phyloP scores from a whole-genome alignment of 371 early-diverging fungal species.

The Synchytrium microbalum region DNA sequence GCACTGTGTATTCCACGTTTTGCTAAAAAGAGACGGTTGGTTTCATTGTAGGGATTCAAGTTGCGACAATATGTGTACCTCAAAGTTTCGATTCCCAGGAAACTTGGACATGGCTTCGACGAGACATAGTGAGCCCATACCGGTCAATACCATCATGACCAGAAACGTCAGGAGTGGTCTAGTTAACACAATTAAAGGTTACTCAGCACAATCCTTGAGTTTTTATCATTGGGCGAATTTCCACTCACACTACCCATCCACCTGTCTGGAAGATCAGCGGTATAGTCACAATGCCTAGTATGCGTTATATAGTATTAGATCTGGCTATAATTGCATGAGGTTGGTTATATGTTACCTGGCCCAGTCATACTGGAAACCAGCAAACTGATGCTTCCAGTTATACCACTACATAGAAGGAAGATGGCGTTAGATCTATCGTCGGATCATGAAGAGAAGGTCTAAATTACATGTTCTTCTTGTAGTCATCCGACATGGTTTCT shows the following conservation, averaged over 20 bases:
- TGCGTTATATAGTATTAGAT: not conserved
- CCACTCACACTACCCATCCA: conserved; percentile 37
- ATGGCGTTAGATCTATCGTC: conserved; percentile 1
- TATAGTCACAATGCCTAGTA: conserved; percentile 24
- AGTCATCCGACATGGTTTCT: conserved; percentile 17
- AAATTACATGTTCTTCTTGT: conserved; percentile 27
- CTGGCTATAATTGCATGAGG: not conserved
- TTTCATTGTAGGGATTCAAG: not conserved
- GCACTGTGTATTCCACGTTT: conserved; percentile 41
- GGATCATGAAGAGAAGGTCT: not conserved
- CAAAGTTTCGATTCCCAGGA: conserved; percentile 40
- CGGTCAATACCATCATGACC: conserved; percentile 27
- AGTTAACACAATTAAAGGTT: not conserved
- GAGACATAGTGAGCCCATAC: conserved; percentile 31
- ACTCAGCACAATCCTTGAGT: not conserved
- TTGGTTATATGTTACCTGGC: conserved; percentile 18
- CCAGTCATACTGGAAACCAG: conserved; percentile 34
- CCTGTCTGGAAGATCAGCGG: conserved; percentile 30
- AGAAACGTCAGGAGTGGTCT: conserved; percentile 32
- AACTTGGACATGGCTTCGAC: conserved; percentile 36
- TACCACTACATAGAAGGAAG: conserved; percentile 18
- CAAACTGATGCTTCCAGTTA: conserved; percentile 30
- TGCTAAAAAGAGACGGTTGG: not conserved
- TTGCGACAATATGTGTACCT: conserved; percentile 17
- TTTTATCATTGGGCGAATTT: not conserved